Percentiles rank a stretch among this genome's conserved stretches.
Evolutionary conservation across 495 filamentous ascomycete species (phyloP).

Genomic region (Penicillium alfredii): DNA sequence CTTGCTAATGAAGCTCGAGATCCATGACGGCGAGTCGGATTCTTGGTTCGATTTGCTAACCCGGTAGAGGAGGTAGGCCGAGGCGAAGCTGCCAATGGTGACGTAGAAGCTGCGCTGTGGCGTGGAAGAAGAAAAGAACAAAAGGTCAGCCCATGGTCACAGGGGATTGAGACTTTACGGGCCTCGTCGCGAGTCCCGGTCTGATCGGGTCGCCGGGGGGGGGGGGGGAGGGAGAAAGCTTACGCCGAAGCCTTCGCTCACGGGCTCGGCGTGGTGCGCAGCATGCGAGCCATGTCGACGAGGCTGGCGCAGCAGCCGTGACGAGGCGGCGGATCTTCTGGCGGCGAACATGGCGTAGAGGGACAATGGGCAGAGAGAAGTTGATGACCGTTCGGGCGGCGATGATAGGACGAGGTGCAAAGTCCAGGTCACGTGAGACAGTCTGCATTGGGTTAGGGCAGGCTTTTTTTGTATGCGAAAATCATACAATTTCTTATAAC

Average conservation of each 20-base stretch:
- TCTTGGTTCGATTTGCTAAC: slow-evolving; percentile 39
- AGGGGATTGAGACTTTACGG: slow-evolving; percentile 4
- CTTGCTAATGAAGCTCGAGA: slow-evolving; percentile 54
- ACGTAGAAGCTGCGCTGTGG: slow-evolving; percentile 62
- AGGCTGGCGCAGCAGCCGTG: slow-evolving; percentile 40
- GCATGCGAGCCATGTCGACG: slow-evolving; percentile 42
- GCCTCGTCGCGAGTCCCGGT: slow-evolving; percentile 4
- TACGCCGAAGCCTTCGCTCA: slow-evolving; percentile 61
- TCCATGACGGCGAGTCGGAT: slow-evolving; percentile 42
- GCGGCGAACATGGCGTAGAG: slow-evolving; percentile 41
- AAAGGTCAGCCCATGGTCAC: slow-evolving; percentile 14
- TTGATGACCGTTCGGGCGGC: slow-evolving; percentile 25
- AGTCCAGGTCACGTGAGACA: slow-evolving; percentile 19
- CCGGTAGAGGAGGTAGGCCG: slow-evolving; percentile 52
- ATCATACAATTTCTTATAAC: no score
- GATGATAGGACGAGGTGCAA: slow-evolving; percentile 28
- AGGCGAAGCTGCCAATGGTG: slow-evolving; percentile 52
- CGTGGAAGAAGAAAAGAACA: slow-evolving; percentile 7
- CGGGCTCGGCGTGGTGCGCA: slow-evolving; percentile 45
- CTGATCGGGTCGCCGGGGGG: slow-evolving; percentile 8
- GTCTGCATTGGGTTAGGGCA: slow-evolving; percentile 16
- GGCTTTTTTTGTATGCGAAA: no score
- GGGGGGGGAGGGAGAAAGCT: slow-evolving; percentile 29
- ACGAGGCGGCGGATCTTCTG: slow-evolving; percentile 38
- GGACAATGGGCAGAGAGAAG: slow-evolving; percentile 29